These are phyloP conservation scores for Cystofilobasidium ferigula DNA, from an alignment of 768 basidiomycete species.

Conservation along the genomic window DNA sequence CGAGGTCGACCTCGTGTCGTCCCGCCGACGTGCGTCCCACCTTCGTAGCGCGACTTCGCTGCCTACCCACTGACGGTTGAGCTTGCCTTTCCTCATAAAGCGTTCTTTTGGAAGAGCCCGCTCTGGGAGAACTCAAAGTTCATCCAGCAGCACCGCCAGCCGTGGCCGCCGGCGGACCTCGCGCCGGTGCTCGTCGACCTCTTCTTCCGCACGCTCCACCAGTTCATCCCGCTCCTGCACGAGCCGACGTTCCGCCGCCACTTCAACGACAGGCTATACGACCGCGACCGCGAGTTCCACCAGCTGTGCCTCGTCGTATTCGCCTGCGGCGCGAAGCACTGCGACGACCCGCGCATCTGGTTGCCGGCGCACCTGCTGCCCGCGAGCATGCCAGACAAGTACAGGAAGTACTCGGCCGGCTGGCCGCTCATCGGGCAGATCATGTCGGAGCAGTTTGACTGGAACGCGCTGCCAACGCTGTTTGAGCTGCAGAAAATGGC, in stretches of 20 bases:
- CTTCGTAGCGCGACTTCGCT: no score
- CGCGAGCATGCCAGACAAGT: conserved; percentile 36
- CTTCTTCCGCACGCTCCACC: conserved; percentile 47
- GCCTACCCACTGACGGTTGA: no score
- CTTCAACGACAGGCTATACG: conserved; percentile 46
- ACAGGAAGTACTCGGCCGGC: conserved; percentile 47
- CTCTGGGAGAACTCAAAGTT: conserved; percentile 38
- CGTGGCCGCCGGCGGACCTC: conserved; percentile 55
- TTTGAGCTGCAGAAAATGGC: conserved; percentile 59
- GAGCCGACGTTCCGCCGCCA: conserved; percentile 54
- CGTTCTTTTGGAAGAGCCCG: conserved; percentile 34
- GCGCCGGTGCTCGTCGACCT: conserved; percentile 47
- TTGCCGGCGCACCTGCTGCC: conserved; percentile 31
- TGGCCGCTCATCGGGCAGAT: conserved; percentile 59
- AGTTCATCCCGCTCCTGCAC: conserved; percentile 56
- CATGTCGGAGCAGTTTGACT: conserved; percentile 45
- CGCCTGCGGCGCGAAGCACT: conserved; percentile 52
- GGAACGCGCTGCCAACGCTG: conserved; percentile 47
- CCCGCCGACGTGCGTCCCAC: conserved; percentile 11
- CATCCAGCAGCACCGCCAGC: conserved; percentile 29
- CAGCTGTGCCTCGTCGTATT: conserved; percentile 55
- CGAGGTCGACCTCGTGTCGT: neutral
- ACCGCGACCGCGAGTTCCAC: conserved; percentile 46
- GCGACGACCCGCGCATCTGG: conserved; percentile 51
- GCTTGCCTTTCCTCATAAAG: conserved; percentile 33